These are phyloP conservation scores for Carallia brachiata DNA, from an alignment of 345 rosid species.

Conservation along the genomic window DNA sequence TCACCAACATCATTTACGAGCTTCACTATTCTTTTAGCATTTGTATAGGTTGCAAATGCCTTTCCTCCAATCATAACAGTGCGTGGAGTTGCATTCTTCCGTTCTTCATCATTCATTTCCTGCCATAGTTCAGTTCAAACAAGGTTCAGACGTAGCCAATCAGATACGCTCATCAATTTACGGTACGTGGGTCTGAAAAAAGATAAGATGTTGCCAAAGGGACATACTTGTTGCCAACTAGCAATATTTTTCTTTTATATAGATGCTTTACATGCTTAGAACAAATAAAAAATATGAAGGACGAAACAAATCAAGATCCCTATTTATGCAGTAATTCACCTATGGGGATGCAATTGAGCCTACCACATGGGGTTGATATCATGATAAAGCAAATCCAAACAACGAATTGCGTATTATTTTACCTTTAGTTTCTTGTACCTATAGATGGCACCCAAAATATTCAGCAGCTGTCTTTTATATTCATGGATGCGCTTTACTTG, in stretches of 20 bases:
- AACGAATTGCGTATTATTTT: conserved; percentile 6
- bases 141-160: not conserved
- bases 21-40: conserved; percentile 95
- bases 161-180: conserved; percentile 11
- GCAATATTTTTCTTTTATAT: too few species aligned
- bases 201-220: too few species aligned
- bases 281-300: too few species aligned
- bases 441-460: conserved; percentile 82
- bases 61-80: conserved; percentile 97
- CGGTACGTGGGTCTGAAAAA: not conserved
- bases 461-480: conserved; percentile 91
- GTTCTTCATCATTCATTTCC: conserved; percentile 85
- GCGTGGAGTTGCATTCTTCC: conserved; percentile 80
- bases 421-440: conserved; percentile 95
- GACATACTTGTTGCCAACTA: too few species aligned
- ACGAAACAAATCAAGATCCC: too few species aligned
- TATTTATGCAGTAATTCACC: too few species aligned
- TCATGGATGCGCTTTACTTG: conserved; percentile 99
- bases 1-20: conserved; percentile 90
- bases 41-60: conserved; percentile 96
- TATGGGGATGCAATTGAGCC: too few species aligned
- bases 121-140: conserved; percentile 36
- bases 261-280: too few species aligned
- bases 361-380: too few species aligned
- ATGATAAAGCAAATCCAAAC: not conserved